Evolutionary conservation across 495 filamentous ascomycete genomes (phyloP), one percentile per base, ranked within the genome.

Genomic region (Penicillium arizonense): DNA sequence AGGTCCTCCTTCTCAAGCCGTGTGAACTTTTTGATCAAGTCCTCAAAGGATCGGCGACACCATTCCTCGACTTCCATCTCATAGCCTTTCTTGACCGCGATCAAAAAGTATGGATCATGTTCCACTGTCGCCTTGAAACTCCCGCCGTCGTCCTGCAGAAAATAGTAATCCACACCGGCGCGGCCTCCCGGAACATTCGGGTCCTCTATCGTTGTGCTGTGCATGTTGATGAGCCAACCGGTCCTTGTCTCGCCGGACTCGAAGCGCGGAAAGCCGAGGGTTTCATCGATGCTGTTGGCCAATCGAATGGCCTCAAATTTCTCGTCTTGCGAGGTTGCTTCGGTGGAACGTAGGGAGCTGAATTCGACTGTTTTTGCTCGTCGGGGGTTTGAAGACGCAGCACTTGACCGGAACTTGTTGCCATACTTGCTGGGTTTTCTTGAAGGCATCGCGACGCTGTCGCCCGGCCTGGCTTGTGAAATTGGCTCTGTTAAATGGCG

Each of bases 51-150:
- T 44, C 94, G 77, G 56, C 89, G 85, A 59, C 90, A 81, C 91
- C 93, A 99, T 71, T 97, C 94, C 65, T 99, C 94, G 0, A 95
- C 94, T 67, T 99, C 94, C 52, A 82, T 78, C 68, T 99, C 95
- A 58, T 86, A 85, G 1, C 89, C 89, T 61, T 85, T 90, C 66
- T 90, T 91, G 14, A 92, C 88, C 4, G 91, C 91, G 49, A 99
- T 84, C 39, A 97, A 74, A 56, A 99, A 96, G 71, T 99, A 99
- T 24, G 94, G 94, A 66, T 97, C 91, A 64, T 96, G 96, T 69
- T 95, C 89, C 52, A 97, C 75, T 16, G 93, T 97, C 36, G 94
- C 92, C 70, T 97, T 97, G 80, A 97, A 99, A 21, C 89, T 96
- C 20, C 82, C 82, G 10, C 93, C 92, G 62, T 92, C 89, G 48